Conservation (phyloP, 306 rosid genomes). For the Ochetophila trinervis region DNA sequence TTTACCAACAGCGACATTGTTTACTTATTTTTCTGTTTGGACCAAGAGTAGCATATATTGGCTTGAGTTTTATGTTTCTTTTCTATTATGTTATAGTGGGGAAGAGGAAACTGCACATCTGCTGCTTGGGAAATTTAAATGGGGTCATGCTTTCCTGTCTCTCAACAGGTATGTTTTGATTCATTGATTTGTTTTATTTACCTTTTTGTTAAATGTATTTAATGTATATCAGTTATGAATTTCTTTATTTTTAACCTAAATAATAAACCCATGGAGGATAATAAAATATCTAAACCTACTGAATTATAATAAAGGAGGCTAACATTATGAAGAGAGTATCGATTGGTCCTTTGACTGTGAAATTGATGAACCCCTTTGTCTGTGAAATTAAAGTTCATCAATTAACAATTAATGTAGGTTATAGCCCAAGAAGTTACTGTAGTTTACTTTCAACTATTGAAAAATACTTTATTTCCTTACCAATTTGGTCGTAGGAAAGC, state of each 20-base stretch:
- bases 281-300: neutral
- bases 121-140: conserved; percentile 89
- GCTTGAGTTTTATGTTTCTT: neutral
- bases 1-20: conserved; percentile 7
- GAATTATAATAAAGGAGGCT: neutral
- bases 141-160: conserved; percentile 94
- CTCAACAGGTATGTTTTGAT: conserved; percentile 59
- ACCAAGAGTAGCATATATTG: conserved; percentile 1
- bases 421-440: too few species aligned
- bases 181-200: conserved; percentile 4
- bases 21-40: conserved; percentile 10
- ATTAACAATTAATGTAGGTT: too few species aligned
- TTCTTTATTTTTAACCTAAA: neutral
- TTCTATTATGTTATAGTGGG: conserved; percentile 57
- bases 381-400: too few species aligned
- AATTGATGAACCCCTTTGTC: too few species aligned
- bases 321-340: too few species aligned
- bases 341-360: too few species aligned
- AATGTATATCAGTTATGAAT: conserved; percentile 1
- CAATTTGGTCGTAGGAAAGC: too few species aligned
- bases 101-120: conserved; percentile 85
- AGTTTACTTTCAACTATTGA: too few species aligned
- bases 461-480: too few species aligned
- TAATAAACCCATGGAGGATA: conserved; percentile 6
- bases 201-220: neutral